phyloP scores from a whole-genome alignment of 2,329 filamentous ascomycete species.

The Sporothrix inflata region DNA sequence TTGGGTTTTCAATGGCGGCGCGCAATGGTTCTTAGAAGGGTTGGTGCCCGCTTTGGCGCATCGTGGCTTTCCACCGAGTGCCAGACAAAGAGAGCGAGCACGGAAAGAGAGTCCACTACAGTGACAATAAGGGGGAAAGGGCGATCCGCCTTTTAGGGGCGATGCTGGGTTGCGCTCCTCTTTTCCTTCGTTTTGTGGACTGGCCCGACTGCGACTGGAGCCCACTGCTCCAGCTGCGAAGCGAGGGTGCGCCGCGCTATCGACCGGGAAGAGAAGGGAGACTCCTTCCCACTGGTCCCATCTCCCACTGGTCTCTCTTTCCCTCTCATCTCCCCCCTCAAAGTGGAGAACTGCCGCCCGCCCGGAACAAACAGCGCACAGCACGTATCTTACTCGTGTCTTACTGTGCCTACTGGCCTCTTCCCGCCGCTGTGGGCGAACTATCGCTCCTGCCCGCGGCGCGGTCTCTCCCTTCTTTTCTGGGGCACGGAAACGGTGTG shows the following conservation, averaged over 20 bases:
- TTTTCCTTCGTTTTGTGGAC: neutral
- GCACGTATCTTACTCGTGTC: neutral
- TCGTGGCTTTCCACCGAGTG: neutral
- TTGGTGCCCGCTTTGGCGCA: conserved; percentile 11
- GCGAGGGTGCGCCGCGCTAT: neutral
- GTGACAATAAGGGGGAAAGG: neutral
- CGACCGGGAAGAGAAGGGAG: neutral
- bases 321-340: neutral
- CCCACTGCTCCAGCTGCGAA: neutral
- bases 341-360: conserved; percentile 8
- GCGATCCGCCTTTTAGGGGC: neutral
- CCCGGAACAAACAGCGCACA: neutral
- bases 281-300: neutral
- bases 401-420: neutral
- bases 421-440: conserved; percentile 22
- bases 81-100: neutral
- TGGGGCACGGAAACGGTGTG: conserved; percentile 4
- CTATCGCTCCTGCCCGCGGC: conserved; percentile 14
- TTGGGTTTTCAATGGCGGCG: conserved; percentile 17
- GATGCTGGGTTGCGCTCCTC: neutral
- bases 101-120: neutral
- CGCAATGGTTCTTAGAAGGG: conserved; percentile 28
- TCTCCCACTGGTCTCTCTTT: neutral
- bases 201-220: neutral
- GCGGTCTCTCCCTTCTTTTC: conserved; percentile 18